A percentile compares a stretch with the other conserved stretches of the same genome.
Evolutionary conservation across 306 rosid species (phyloP).

Genomic region (Cucurbita pepo): DNA sequence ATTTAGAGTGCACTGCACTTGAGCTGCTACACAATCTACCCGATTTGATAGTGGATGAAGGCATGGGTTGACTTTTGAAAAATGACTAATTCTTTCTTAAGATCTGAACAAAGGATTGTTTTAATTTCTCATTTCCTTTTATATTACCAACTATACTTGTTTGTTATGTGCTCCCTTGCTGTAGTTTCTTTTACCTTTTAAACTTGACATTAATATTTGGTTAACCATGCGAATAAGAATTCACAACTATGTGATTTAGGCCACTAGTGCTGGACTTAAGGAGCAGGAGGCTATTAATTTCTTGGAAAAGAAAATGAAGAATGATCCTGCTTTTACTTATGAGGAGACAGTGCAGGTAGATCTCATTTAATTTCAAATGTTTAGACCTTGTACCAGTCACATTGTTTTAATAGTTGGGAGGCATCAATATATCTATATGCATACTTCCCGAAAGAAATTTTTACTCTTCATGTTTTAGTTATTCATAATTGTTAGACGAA

Average conservation of each 20-base stretch:
- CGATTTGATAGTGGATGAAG: not conserved
- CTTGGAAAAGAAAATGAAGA: constrained; percentile 99
- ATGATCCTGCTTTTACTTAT: constrained; percentile 77
- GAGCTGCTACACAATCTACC: not conserved
- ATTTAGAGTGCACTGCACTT: not conserved
- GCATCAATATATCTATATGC: not conserved
- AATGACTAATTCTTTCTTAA: not conserved
- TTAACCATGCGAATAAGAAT: not conserved
- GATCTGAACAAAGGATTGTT: not conserved
- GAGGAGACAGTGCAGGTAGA: constrained; percentile 95
- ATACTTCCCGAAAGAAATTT: not conserved
- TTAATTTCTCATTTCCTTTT: not conserved
- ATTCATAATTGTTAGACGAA: not conserved
- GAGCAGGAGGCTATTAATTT: constrained; percentile 98
- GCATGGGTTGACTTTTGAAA: not conserved
- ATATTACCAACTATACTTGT: not conserved
- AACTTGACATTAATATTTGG: not conserved
- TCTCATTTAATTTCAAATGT: not conserved
- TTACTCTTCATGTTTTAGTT: not conserved
- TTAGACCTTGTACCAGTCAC: not conserved
- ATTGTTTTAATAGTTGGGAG: not conserved
- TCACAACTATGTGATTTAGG: constrained; percentile 25
- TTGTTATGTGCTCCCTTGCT: not conserved
- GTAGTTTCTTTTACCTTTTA: not conserved
- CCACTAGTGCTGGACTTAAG: constrained; percentile 93